Evolutionary conservation across 257 asterid species (phyloP), one percentile per base, ranked within the genome.

Genomic region (Coffea canephora): DNA sequence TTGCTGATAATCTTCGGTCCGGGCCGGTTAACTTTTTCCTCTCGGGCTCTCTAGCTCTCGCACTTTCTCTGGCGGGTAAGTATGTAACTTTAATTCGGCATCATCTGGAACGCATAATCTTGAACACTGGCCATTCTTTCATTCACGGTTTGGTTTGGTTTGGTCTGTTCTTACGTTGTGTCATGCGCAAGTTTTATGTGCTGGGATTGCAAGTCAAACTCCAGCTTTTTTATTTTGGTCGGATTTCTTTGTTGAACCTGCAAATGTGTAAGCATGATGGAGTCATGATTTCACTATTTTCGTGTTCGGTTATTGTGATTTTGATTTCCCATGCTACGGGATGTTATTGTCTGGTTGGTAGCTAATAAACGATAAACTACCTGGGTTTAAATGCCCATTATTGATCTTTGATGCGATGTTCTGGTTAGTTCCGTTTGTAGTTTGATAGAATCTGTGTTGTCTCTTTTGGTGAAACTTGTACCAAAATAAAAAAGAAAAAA

Each of bases 11-110:
- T 52, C 27, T 87, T 77, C 81, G 85, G 45, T 86, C 94, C 85
- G 91, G 88, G 68, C 69, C 93, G 41, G 45, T 84, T 87, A 92
- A 85, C 81, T 77, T 85, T 83, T 81, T 92, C 77, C 79, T 95
- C 8, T 89, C 98, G 16, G 91, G 91, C 77, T 84, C 97, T 77
- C 88, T 95, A 39, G 91, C 96, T 77, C 90, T 95, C 45, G 87
- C 93, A 39, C 76, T 93, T 3, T 89, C 97, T 65, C 83, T 93
- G 69, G 68, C 96, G 15, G 97, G 98, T 91, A 48, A 80, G 85
- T 71, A 27, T 52, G 21, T 2, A 19, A 39, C 43, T 39, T 39
- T 39, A 39, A 39, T 39, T 39, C 43, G 2, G 4, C 43, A 39
- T 39, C 43, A 39, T 39, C 43, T 39, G 3, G 4, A 39, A 39